A percentile compares a stretch with the other conserved stretches of the same genome.
These are phyloP conservation scores for Acarospora socialis DNA, from an alignment of 2,329 filamentous ascomycete genomes.

Conservation along the genomic window DNA sequence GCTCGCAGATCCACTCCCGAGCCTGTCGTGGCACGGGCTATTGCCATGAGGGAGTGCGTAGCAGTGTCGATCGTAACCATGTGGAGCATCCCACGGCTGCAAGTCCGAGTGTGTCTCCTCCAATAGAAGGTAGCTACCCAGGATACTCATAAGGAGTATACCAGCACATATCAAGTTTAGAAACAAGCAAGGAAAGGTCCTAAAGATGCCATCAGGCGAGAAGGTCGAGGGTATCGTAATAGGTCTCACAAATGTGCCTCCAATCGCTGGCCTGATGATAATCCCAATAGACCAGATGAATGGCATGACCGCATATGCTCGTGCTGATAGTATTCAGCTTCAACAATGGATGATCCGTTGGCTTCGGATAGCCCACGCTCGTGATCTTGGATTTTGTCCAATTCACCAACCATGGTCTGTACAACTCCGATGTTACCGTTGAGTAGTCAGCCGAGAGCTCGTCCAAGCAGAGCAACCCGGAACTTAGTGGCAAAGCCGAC, in stretches of 20 bases:
- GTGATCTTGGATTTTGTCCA: conserved; percentile 70
- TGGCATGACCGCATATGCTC: conserved; percentile 82
- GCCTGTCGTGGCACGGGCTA: conserved; percentile 59
- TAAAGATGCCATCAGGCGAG: conserved; percentile 54
- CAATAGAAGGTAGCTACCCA: conserved; percentile 66
- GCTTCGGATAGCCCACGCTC: conserved; percentile 49
- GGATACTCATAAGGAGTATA: conserved; percentile 63
- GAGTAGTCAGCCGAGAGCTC: conserved; percentile 64
- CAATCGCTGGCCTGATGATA: conserved; percentile 77
- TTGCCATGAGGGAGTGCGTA: conserved; percentile 61
- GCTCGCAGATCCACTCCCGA: conserved; percentile 57
- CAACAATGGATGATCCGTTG: neutral
- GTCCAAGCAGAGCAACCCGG: conserved; percentile 64
- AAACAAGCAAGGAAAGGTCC: conserved; percentile 69
- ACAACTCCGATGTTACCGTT: conserved; percentile 89
- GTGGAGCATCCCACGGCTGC: conserved; percentile 37
- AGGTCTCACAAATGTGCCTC: conserved; percentile 73
- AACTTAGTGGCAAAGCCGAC: conserved; percentile 75
- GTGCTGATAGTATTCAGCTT: conserved; percentile 37
- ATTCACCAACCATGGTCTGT: conserved; percentile 83
- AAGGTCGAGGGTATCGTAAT: conserved; percentile 59
- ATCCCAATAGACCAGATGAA: conserved; percentile 89
- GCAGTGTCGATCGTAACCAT: conserved; percentile 32
- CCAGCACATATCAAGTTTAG: conserved; percentile 74
- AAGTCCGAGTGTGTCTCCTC: conserved; percentile 83